Evolutionary conservation across 1,139 yeast species (phyloP).

Genomic region (Geotrichum macrosporum): DNA sequence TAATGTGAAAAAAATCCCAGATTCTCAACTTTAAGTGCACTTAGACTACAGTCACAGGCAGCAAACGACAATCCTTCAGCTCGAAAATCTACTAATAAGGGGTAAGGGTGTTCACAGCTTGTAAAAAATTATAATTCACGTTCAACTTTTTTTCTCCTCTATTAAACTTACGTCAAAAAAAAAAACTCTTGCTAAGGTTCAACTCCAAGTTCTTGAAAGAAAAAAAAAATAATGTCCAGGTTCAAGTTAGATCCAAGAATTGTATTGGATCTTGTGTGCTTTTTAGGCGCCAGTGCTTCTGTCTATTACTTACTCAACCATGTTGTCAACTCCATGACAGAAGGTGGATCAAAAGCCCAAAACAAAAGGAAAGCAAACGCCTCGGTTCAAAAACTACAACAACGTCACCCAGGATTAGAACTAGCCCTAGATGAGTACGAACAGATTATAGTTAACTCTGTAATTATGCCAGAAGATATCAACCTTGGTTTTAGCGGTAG

Average conservation of each 20-base stretch:
- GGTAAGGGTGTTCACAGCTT: no score
- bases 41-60: no score
- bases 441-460: slow-evolving; percentile 65
- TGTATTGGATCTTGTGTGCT: slow-evolving; percentile 60
- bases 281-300: slow-evolving; percentile 80
- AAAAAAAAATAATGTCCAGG: slow-evolving; percentile 19
- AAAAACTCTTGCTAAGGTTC: no score
- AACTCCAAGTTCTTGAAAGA: no score
- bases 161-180: no score
- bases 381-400: slow-evolving; percentile 56
- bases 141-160: no score
- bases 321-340: slow-evolving; percentile 33
- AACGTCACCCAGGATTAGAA: slow-evolving; percentile 56
- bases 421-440: slow-evolving; percentile 72
- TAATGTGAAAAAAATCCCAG: no score
- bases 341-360: slow-evolving; percentile 40
- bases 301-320: slow-evolving; percentile 66
- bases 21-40: no score
- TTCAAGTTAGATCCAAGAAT: slow-evolving; percentile 29
- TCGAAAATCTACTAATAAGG: no score
- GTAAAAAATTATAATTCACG: no score
- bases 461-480: slow-evolving; percentile 81
- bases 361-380: slow-evolving; percentile 62
- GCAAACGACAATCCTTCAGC: no score
- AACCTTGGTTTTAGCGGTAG: slow-evolving; percentile 60